Evolutionary conservation across 2,329 filamentous ascomycete genomes (phyloP).

Genomic region (Pyricularia sp.): DNA sequence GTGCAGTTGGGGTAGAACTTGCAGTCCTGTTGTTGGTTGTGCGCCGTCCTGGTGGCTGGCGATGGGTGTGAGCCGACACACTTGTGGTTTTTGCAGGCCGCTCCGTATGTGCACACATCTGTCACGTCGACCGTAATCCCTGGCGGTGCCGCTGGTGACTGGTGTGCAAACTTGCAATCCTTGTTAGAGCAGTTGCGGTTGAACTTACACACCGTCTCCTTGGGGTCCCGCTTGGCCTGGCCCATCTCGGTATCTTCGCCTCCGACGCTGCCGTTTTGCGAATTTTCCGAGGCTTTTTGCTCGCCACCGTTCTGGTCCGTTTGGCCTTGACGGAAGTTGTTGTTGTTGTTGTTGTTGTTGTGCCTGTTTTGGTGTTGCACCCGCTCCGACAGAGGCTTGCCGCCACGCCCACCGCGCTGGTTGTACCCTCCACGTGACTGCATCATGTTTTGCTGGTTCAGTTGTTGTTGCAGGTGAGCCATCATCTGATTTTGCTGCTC

Average conservation of each 20-base stretch:
- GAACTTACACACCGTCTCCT: slow-evolving; percentile 74
- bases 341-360: slow-evolving; percentile 32
- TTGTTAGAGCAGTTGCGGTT: slow-evolving; percentile 82
- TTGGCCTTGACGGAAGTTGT: slow-evolving; percentile 13
- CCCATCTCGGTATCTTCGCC: slow-evolving; percentile 57
- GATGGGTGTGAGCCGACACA: slow-evolving; percentile 89
- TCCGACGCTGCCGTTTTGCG: slow-evolving; percentile 16
- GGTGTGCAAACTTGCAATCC: slow-evolving; percentile 88
- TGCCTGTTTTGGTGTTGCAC: slow-evolving; percentile 47
- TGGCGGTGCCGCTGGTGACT: slow-evolving; percentile 80
- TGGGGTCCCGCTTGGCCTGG: slow-evolving; percentile 42
- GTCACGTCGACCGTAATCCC: slow-evolving; percentile 68
- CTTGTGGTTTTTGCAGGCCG: slow-evolving; percentile 91
- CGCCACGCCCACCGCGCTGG: slow-evolving; percentile 26
- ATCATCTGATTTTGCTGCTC: slow-evolving; percentile 86
- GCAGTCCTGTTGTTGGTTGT: slow-evolving; percentile 79
- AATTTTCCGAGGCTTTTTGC: slow-evolving; percentile 23
- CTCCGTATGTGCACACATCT: slow-evolving; percentile 76
- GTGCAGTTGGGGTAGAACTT: slow-evolving; percentile 88
- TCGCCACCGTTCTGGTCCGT: slow-evolving; percentile 20
- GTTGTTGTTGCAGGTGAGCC: slow-evolving; percentile 61
- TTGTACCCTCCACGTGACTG: slow-evolving; percentile 30
- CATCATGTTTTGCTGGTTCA: slow-evolving; percentile 42
- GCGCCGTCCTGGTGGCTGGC: slow-evolving; percentile 67
- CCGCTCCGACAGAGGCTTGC: slow-evolving; percentile 66